A percentile compares a stretch with the other conserved stretches of the same genome.
These are phyloP conservation scores for Mesotaenium endlicherianum DNA, from an alignment of 139 green algal species.

Conservation along the genomic window DNA sequence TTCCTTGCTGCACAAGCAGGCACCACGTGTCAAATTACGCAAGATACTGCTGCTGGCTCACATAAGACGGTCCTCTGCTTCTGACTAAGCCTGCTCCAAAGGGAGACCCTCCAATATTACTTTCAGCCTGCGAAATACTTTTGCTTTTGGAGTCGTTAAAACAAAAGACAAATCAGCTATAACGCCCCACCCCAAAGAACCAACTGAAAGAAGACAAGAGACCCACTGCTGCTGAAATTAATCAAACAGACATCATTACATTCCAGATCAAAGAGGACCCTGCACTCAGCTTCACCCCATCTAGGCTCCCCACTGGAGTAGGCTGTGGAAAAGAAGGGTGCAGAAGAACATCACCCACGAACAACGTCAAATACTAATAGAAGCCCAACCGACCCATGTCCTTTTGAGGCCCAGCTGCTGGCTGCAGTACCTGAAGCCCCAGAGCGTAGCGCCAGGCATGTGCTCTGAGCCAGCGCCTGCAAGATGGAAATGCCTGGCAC, in stretches of 20 bases:
- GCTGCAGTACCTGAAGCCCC: slow-evolving; percentile 1
- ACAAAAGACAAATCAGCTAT: neutral
- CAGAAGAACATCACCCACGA: neutral
- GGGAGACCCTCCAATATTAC: neutral
- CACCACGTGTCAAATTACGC: neutral
- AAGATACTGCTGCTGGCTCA: too few relatives aligned
- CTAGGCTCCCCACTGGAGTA: too few relatives aligned
- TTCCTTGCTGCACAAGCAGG: slow-evolving; percentile 6
- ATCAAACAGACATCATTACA: too few relatives aligned
- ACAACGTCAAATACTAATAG: neutral
- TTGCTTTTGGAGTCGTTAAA: too few relatives aligned
- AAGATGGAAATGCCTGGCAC: neutral
- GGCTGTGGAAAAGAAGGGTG: too few relatives aligned
- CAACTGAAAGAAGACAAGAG: too few relatives aligned
- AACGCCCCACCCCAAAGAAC: neutral
- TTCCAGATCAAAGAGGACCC: too few relatives aligned
- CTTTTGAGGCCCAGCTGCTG: neutral
- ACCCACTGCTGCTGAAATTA: too few relatives aligned
- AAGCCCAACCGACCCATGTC: too few relatives aligned
- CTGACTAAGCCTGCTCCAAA: neutral
- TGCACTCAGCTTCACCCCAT: too few relatives aligned
- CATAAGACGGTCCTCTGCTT: neutral
- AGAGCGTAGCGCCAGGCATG: neutral
- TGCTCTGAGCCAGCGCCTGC: neutral
- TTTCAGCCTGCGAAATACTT: too few relatives aligned